Evolutionary conservation across 2,329 filamentous ascomycete genomes (phyloP).

Genomic region (Macrophomina phaseolina): DNA sequence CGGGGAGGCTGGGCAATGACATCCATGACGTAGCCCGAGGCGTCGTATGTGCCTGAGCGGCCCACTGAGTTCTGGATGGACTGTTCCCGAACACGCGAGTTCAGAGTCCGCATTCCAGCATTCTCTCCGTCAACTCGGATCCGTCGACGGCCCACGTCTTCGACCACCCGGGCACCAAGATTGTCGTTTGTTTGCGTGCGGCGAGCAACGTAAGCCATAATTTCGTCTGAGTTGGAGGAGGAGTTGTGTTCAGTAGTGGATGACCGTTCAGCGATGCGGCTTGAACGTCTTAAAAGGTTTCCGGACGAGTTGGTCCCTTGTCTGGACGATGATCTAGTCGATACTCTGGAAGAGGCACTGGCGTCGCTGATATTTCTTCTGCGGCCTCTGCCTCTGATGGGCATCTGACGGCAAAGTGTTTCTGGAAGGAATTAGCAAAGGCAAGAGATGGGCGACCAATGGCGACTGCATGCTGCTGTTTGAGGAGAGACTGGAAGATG

Average conservation of each 20-base stretch:
- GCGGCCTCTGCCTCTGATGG: slow-evolving; percentile 25
- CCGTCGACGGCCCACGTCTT: slow-evolving; percentile 22
- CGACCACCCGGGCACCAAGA: slow-evolving; percentile 39
- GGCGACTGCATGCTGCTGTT: slow-evolving; percentile 27
- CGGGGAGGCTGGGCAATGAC: slow-evolving; percentile 45
- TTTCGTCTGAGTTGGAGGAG: slow-evolving; percentile 28
- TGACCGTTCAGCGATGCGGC: slow-evolving; percentile 28
- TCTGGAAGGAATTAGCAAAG: slow-evolving; percentile 26
- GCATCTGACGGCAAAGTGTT: slow-evolving; percentile 27
- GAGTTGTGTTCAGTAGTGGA: slow-evolving; percentile 23
- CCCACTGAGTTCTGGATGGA: slow-evolving; percentile 23
- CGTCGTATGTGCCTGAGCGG: slow-evolving; percentile 12
- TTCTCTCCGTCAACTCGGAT: slow-evolving; percentile 22
- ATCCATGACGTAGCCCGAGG: slow-evolving; percentile 43
- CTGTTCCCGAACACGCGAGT: slow-evolving; percentile 13
- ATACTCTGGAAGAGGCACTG: slow-evolving; percentile 27
- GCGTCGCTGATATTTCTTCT: slow-evolving; percentile 29
- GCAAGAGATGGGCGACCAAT: slow-evolving; percentile 25
- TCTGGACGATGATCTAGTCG: slow-evolving; percentile 27
- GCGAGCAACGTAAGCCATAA: slow-evolving; percentile 48
- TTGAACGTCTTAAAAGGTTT: slow-evolving; percentile 27
- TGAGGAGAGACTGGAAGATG: slow-evolving; percentile 26
- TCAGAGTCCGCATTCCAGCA: slow-evolving; percentile 27
- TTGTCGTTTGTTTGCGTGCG: slow-evolving; percentile 33
- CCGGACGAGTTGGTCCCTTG: slow-evolving; percentile 19